Evolutionary conservation across 768 basidiomycete species (phyloP).

Genomic region (Kwoniella pini): DNA sequence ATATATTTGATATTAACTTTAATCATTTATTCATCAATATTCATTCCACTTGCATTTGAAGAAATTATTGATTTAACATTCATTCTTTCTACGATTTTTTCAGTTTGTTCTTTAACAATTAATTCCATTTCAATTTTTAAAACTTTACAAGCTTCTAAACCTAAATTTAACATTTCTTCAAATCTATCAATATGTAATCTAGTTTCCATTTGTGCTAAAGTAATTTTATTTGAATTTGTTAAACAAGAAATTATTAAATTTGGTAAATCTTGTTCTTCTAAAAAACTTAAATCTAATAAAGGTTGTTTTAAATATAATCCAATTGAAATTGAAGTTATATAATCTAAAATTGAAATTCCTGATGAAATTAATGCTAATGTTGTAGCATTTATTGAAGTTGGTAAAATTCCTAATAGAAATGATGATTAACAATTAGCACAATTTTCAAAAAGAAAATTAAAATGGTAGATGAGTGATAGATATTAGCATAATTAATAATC

Average conservation of each 20-base stretch:
- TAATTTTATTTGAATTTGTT: constrained; percentile 81
- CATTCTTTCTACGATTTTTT: constrained; percentile 66
- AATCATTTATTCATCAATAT: not conserved
- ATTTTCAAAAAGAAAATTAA: no score
- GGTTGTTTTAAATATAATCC: constrained; percentile 73
- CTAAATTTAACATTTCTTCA: constrained; percentile 79
- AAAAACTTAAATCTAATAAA: constrained; percentile 78
- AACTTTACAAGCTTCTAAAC: constrained; percentile 72
- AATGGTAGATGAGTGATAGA: not conserved
- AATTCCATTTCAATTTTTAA: constrained; percentile 81
- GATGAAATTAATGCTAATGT: constrained; percentile 87
- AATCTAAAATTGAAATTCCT: constrained; percentile 86
- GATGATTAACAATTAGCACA: no score
- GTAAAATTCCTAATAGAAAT: constrained; percentile 64
- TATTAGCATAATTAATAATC: not conserved
- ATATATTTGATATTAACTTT: no score
- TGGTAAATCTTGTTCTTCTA: constrained; percentile 90
- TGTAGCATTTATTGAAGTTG: constrained; percentile 90
- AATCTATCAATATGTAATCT: constrained; percentile 90
- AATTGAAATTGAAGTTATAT: constrained; percentile 84
- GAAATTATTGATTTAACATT: constrained; percentile 49
- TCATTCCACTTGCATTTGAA: constrained; percentile 6
- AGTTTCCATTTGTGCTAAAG: constrained; percentile 89
- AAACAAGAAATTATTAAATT: constrained; percentile 84
- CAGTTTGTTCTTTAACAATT: constrained; percentile 68